These are phyloP conservation scores for Aspergillus fructus DNA, from an alignment of 2,329 filamentous ascomycete species.

Conservation along the genomic window DNA sequence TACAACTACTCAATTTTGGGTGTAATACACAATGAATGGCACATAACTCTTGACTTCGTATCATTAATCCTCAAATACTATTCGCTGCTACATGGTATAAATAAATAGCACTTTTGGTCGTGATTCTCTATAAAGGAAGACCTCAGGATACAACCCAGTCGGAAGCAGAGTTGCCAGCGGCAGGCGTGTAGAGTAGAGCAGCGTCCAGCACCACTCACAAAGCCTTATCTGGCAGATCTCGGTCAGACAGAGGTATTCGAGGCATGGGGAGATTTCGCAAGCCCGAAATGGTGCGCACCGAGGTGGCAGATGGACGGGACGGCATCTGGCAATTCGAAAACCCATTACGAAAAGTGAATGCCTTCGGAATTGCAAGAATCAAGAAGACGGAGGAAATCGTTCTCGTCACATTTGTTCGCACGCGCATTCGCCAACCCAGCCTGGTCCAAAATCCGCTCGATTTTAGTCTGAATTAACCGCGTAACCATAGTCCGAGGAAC, in stretches of 20 bases:
- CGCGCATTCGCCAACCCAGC: constrained; percentile 75
- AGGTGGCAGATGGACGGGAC: background rate
- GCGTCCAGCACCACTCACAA: constrained; percentile 8
- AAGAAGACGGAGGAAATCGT: constrained; percentile 75
- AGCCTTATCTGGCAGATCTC: background rate
- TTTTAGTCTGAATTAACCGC: constrained; percentile 74
- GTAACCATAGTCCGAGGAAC: constrained; percentile 74
- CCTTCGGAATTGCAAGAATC: constrained; percentile 57
- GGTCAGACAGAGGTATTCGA: background rate
- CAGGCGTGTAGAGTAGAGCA: background rate
- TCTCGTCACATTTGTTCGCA: constrained; percentile 79
- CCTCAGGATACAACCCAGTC: background rate
- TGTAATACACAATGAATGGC: too few relatives aligned
- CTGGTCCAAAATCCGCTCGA: constrained; percentile 73
- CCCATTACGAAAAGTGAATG: constrained; percentile 12
- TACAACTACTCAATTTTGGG: too few relatives aligned
- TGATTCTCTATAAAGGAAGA: background rate
- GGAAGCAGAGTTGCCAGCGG: too few relatives aligned
- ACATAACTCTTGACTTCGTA: background rate
- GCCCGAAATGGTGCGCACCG: background rate
- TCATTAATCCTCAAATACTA: background rate
- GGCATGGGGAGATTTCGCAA: too few relatives aligned
- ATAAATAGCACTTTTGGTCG: background rate
- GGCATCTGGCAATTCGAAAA: background rate
- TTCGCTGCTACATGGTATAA: background rate